Conservation (phyloP, 1,139 yeast genomes). For the Komagataea norvegica region DNA sequence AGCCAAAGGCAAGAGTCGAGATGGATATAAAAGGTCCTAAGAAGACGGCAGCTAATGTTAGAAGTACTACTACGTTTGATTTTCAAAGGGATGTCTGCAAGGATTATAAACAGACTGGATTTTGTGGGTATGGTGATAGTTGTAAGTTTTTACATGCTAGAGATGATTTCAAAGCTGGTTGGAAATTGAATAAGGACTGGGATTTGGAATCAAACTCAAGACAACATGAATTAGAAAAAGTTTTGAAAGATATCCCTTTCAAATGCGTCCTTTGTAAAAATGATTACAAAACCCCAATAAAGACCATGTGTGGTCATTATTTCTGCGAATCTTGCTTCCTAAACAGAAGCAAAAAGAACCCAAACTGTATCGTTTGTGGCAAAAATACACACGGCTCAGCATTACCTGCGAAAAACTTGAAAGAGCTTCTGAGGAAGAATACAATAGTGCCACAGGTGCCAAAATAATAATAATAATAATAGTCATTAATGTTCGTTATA, state of each 20-base stretch:
- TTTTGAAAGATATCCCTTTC: conserved; percentile 44
- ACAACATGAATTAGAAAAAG: conserved; percentile 15
- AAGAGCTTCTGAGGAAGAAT: conserved; percentile 21
- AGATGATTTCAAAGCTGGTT: conserved; percentile 76
- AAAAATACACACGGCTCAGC: conserved; percentile 53
- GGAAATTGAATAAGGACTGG: conserved; percentile 74
- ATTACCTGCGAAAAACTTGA: conserved; percentile 32
- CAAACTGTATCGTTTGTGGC: conserved; percentile 55
- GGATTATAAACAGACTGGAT: conserved; percentile 87
- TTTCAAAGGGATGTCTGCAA: conserved; percentile 95
- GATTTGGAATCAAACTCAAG: conserved; percentile 32
- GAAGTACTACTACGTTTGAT: conserved; percentile 75
- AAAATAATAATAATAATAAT: too few relatives aligned
- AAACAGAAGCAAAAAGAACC: conserved; percentile 40
- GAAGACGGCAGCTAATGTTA: conserved; percentile 43
- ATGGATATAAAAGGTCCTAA: conserved; percentile 33
- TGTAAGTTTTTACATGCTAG: conserved; percentile 91
- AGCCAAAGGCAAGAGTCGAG: conserved; percentile 21
- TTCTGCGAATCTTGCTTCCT: conserved; percentile 66
- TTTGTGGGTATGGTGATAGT: conserved; percentile 97
- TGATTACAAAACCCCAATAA: conserved; percentile 54
- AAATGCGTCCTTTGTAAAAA: conserved; percentile 60
- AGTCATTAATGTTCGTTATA: conserved; percentile 1
- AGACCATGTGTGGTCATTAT: conserved; percentile 60
- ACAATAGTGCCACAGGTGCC: neutral